These are phyloP conservation scores for Nevesoporus exiguus DNA, from an alignment of 768 basidiomycete genomes.

Conservation along the genomic window DNA sequence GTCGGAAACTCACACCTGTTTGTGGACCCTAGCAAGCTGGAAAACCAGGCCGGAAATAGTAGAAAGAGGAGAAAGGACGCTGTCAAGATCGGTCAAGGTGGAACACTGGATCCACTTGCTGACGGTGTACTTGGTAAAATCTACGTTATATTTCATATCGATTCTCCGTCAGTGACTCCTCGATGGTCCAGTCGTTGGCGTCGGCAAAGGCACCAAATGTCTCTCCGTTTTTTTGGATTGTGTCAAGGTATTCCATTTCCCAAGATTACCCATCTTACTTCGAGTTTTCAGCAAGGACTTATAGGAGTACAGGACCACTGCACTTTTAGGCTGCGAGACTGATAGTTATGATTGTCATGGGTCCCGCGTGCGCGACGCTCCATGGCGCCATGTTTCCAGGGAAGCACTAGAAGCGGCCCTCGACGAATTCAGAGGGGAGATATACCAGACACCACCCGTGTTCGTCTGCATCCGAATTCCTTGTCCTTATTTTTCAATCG, in stretches of 20 bases:
- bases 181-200: conserved; percentile 66
- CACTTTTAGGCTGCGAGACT: conserved; percentile 90
- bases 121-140: conserved; percentile 86
- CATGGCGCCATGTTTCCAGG: conserved; percentile 81
- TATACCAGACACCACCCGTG: conserved; percentile 92
- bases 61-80: conserved; percentile 37
- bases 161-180: conserved; percentile 3
- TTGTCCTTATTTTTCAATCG: conserved; percentile 4
- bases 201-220: conserved; percentile 88
- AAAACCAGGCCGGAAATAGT: conserved; percentile 47
- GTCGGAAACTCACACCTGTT: conserved; percentile 76
- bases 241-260: conserved; percentile 59
- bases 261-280: neutral
- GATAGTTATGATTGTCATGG: conserved; percentile 95
- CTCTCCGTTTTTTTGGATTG: conserved; percentile 81
- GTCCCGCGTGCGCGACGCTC: conserved; percentile 66
- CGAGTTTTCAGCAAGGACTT: conserved; percentile 15
- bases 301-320: conserved; percentile 90
- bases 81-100: conserved; percentile 89
- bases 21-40: conserved; percentile 52
- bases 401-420: conserved; percentile 70
- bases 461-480: conserved; percentile 32
- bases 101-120: conserved; percentile 94
- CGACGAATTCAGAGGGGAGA: conserved; percentile 77
- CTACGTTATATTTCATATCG: neutral